phyloP scores from a whole-genome alignment of 2,329 filamentous ascomycete species.

The Zasmidium angulare region DNA sequence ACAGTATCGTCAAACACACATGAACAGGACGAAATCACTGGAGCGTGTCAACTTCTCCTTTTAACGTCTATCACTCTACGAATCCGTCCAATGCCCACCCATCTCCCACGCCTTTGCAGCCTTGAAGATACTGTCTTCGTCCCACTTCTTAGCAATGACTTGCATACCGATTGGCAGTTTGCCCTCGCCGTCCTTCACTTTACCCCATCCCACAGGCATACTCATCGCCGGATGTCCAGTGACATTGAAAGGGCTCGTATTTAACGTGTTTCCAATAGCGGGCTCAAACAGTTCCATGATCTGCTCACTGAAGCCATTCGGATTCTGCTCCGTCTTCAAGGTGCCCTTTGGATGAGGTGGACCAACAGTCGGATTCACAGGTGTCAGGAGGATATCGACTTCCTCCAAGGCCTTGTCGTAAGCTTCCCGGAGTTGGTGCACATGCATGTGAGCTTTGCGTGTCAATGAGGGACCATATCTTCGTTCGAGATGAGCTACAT shows the following conservation, averaged over 20 bases:
- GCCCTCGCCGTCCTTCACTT: conserved; percentile 24
- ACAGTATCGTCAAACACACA: too few species aligned
- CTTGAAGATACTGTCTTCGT: conserved; percentile 36
- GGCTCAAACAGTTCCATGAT: conserved; percentile 42
- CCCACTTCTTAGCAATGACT: conserved; percentile 37
- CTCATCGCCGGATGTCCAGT: conserved; percentile 53
- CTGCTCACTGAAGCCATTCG: conserved; percentile 33
- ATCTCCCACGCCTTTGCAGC: conserved; percentile 39
- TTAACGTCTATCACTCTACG: background rate
- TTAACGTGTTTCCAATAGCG: conserved; percentile 47
- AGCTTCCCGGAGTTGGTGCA: conserved; percentile 47
- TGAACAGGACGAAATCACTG: too few species aligned
- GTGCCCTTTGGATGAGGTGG: conserved; percentile 39
- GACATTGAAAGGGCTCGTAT: conserved; percentile 50
- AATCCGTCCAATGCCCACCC: conserved; percentile 28
- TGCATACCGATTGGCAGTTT: conserved; percentile 40
- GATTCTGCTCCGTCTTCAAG: conserved; percentile 21
- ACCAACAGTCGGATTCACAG: conserved; percentile 48
- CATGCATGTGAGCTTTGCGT: conserved; percentile 49
- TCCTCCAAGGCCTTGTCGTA: conserved; percentile 48
- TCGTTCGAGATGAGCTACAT: conserved; percentile 34
- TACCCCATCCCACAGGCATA: conserved; percentile 44
- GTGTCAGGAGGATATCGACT: conserved; percentile 52
- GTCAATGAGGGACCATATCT: conserved; percentile 36
- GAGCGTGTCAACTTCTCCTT: too few species aligned